Base-by-base conservation (phyloP, 2,329 filamentous ascomycete genomes). In the Colletotrichum orbiculare region DNA sequence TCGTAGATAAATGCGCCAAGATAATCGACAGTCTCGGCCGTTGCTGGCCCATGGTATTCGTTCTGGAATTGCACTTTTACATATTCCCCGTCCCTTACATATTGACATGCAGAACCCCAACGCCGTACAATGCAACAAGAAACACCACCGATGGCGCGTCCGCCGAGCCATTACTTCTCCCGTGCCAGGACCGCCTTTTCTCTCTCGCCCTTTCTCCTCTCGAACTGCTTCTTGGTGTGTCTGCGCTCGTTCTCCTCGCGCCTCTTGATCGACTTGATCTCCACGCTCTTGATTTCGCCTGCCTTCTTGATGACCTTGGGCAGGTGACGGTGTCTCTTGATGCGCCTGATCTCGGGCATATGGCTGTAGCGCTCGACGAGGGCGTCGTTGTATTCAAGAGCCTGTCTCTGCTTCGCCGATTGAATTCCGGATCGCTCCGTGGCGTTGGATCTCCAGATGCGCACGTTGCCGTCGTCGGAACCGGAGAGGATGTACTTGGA, bases 281-380 rank as follows among this genome's bases (percentile, higher is more conserved):
- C 96, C 74, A 96, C 93, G 63, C 82, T 82, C 88, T 99, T 99
- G 80, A 98, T 98, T 83, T 97, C 92, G 53, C 86, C 89, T 4
- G 95, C 95, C 87, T 97, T 98, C 89, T 97, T 97, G 70, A 98
- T 89, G 62, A 94, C 89, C 83, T 94, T 93, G 17, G 96, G 96
- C 67, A 97, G 81, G 79, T 98, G 96, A 68, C 96, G 88, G 78
- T 99, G 96, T 56, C 94, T 87, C 73, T 90, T 90, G 77, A 99
- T 99, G 59, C 96, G 88, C 72, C 89, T 88, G 71, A 99, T 92
- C 79, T 99, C 95, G 54, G 96, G 96, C 94, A 99, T 97, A 78
- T 99, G 96, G 68, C 89, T 87, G 80, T 94, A 99, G 69, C 94
- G 85, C 73, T 93, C 85, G 72, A 93, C 88, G 64, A 99, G 82